Evolutionary conservation across 371 early-diverging fungal species (phyloP).

Genomic region (Rhizomucor pusillus): DNA sequence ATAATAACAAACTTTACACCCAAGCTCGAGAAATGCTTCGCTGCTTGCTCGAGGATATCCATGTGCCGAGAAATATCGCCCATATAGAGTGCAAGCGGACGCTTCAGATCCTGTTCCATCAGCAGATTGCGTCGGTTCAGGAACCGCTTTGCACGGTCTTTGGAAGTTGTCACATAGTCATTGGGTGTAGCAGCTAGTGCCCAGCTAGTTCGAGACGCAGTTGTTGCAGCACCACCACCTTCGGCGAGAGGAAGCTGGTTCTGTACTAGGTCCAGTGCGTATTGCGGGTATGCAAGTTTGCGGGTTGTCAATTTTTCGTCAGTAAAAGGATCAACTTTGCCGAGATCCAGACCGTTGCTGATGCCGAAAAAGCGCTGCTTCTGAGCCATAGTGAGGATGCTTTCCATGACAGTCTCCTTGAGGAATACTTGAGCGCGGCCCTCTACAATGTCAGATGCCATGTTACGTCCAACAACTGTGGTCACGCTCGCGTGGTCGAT

Average conservation of each 20-base stretch:
- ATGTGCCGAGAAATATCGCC: slow-evolving; percentile 61
- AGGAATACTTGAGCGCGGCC: slow-evolving; percentile 57
- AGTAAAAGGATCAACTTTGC: slow-evolving; percentile 53
- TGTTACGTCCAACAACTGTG: slow-evolving; percentile 57
- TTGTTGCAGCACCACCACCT: neutral
- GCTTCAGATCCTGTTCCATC: slow-evolving; percentile 36
- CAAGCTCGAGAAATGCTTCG: slow-evolving; percentile 28
- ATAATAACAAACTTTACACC: slow-evolving; percentile 57
- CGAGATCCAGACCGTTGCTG: slow-evolving; percentile 61
- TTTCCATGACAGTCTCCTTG: slow-evolving; percentile 61
- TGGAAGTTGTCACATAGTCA: slow-evolving; percentile 40
- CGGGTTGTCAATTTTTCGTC: slow-evolving; percentile 30
- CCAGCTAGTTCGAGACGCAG: slow-evolving; percentile 12
- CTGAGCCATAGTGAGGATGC: slow-evolving; percentile 48
- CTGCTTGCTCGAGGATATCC: slow-evolving; percentile 50
- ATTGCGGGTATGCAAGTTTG: slow-evolving; percentile 41
- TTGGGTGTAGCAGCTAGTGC: slow-evolving; percentile 16
- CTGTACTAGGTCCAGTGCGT: slow-evolving; percentile 24
- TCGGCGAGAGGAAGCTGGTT: slow-evolving; percentile 9
- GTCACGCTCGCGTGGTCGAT: slow-evolving; percentile 58
- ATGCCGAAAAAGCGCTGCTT: slow-evolving; percentile 57
- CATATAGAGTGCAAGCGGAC: slow-evolving; percentile 55
- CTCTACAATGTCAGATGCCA: slow-evolving; percentile 63
- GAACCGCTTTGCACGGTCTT: slow-evolving; percentile 54
- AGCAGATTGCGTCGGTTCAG: slow-evolving; percentile 47